Conservation (phyloP, 768 basidiomycete genomes). For the Daedaleopsis sinensis region DNA sequence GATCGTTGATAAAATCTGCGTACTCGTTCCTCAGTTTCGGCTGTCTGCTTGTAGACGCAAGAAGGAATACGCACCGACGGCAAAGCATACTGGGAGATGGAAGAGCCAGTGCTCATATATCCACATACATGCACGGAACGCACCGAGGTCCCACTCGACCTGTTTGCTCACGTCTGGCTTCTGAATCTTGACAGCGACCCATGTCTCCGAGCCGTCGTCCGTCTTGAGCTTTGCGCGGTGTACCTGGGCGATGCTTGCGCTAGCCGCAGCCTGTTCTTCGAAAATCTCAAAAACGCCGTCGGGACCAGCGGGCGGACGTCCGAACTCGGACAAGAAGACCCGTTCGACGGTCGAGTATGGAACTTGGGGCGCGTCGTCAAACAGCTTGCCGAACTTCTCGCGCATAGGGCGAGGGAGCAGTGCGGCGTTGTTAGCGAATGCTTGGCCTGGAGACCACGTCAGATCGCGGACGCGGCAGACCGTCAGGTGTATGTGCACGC, state of each 20-base stretch:
- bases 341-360: constrained; percentile 67
- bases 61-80: constrained; percentile 56
- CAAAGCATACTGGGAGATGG: constrained; percentile 82
- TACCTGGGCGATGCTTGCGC: constrained; percentile 92
- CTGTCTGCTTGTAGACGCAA: not conserved
- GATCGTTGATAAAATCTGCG: constrained; percentile 75
- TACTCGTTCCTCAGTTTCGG: too few relatives aligned
- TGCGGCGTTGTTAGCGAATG: constrained; percentile 84
- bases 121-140: constrained; percentile 76
- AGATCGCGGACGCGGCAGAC: not conserved
- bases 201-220: constrained; percentile 41
- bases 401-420: constrained; percentile 84
- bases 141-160: constrained; percentile 81
- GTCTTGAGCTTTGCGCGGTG: constrained; percentile 69
- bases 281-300: constrained; percentile 80
- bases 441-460: constrained; percentile 51
- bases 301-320: constrained; percentile 63
- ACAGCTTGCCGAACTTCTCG: constrained; percentile 78
- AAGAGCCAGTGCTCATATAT: constrained; percentile 80
- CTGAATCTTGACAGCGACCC: constrained; percentile 94
- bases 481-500: constrained; percentile 13
- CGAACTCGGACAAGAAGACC: constrained; percentile 74
- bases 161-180: constrained; percentile 88
- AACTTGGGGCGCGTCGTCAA: constrained; percentile 88
- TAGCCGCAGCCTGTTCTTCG: constrained; percentile 76